Base-by-base conservation (phyloP, 2,329 filamentous ascomycete species). In the Arthrobotrys sinensis region DNA sequence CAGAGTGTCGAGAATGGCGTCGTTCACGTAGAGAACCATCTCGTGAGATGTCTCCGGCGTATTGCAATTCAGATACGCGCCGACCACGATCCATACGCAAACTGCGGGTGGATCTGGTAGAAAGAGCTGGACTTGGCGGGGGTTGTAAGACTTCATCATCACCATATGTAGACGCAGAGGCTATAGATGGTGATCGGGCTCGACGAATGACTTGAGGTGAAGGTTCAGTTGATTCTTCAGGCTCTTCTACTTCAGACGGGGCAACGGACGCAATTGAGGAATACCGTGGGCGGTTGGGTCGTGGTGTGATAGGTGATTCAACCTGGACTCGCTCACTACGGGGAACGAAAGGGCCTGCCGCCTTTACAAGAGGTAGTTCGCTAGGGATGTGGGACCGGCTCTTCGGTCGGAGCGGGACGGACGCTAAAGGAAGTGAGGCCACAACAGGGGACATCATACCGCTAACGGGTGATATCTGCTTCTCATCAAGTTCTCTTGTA, bases 291-390 rank as follows among this genome's bases (percentile, higher is more conserved):
- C 66, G 67, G 8, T 69, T 53, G 8, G 75, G 60, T 36, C 75
- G 67, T 50, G 75, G 75, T 1, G 75, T 78, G 19, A 71, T 67
- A 12, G 75, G 75, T 3, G 75, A 78, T 24, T 78, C 75, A 24
- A 57, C 52, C 32, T 66, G 67, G 14, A 70, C 48, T 36, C 48
- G 73, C 36, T 78, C 75, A 24, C 60, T 63, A 11, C 52, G 67
- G 11, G 68, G 34, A 14, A 69, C 45, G 7, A 40, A 24, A 4
- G 73, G 53, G 5, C 38, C 45, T 36, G 67, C 45, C 7, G 52
- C 36, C 28, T 78, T 78, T 3, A 32, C 75, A 11, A 78, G 36
- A 19, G 62, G 67, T 16, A 78, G 63, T 16, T 78, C 75, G 52
- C 67, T 60, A 1, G 75, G 75, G 8, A 72, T 12, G 6, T 69